Percentiles rank a stretch among this genome's conserved stretches.
phyloP scores from a whole-genome alignment of 1,139 yeast genomes.

The Blastobotrys raffinosifermentans region DNA sequence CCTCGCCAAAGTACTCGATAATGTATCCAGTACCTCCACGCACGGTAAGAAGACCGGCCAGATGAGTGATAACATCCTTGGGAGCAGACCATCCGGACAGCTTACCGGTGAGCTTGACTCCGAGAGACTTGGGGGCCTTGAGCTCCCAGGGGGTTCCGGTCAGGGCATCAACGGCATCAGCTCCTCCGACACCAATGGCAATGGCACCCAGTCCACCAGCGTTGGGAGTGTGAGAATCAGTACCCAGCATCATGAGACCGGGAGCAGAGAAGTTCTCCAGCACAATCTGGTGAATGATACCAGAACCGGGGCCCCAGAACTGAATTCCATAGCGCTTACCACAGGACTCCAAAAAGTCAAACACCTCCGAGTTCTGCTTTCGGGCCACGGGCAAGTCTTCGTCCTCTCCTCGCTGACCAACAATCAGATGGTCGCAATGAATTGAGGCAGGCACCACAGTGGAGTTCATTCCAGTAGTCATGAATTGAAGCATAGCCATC shows the following conservation, averaged over 20 bases:
- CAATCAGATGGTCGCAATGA: slow-evolving; percentile 96
- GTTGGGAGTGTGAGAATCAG: slow-evolving; percentile 96
- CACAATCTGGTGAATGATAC: slow-evolving; percentile 95
- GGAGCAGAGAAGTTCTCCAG: slow-evolving; percentile 93
- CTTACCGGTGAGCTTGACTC: slow-evolving; percentile 84
- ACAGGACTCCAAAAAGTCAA: slow-evolving; percentile 84
- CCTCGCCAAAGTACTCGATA: slow-evolving; percentile 93
- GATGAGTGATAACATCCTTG: slow-evolving; percentile 85
- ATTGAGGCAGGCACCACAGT: slow-evolving; percentile 93
- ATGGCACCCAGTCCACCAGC: slow-evolving; percentile 97
- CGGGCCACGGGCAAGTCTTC: slow-evolving; percentile 69
- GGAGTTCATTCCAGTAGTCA: slow-evolving; percentile 85
- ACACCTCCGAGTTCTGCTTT: slow-evolving; percentile 85
- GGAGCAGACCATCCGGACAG: slow-evolving; percentile 93
- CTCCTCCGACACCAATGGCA: slow-evolving; percentile 99
- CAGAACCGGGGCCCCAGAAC: slow-evolving; percentile 99
- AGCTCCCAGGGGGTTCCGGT: slow-evolving; percentile 99
- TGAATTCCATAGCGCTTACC: slow-evolving; percentile 91
- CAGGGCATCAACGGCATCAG: slow-evolving; percentile 95
- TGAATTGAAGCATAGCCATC: slow-evolving; percentile 92
- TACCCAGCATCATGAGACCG: slow-evolving; percentile 93
- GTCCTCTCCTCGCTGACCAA: slow-evolving; percentile 88
- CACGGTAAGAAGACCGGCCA: slow-evolving; percentile 87
- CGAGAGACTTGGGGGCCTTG: slow-evolving; percentile 89
- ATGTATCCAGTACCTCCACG: slow-evolving; percentile 97